Evolutionary conservation across 2,329 filamentous ascomycete genomes (phyloP), one percentile per base, ranked within the genome.

Genomic region (Thelonectria discophora): DNA sequence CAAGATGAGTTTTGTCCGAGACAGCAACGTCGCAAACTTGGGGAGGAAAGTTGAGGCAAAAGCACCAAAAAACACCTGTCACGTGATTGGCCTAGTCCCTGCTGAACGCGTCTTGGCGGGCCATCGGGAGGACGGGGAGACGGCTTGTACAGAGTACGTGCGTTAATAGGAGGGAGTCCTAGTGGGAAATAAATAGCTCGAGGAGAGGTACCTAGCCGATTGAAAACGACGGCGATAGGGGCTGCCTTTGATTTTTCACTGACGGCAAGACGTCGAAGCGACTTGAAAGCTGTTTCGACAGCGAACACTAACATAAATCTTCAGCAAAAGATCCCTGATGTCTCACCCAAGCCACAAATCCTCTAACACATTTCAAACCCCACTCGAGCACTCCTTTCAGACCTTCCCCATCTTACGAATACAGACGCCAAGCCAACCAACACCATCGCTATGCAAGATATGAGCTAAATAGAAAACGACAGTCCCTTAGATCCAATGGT

Each of bases 21-120:
- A 66, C 66, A 37, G 60, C 66, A 69, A 71, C 62, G 69, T 70
- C 68, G 69, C 68, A 72, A 72, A 58, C 68, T 63, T 57, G 34
- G 65, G 63, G 64, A 24, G 63, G 62, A 60, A 62, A 68, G 67
- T 61, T 68, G 66, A 64, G 55, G 63, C 63, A 71, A 72, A 71
- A 65, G 60, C 61, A 65, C 62, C 65, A 61, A 65, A 65, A 69
- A 54, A 63, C 40, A 43, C 24, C 45, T 8, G 24, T 72, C 69
- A 72, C 69, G 69, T 72, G 69, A 72, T 34, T 11, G 13, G 34
- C 21, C 46, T 54, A 51, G 65, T 55, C 55, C 67, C 65, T 69
- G 57, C 68, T 43, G 39, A 50, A 45, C 59, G 59, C 54, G 59
- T 58, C 46, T 50, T 40, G 54, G 46, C 40, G 46, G 54, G 10